Conservation (phyloP, 192 early-diverging fungal species). For the Coemansia sp. region DNA sequence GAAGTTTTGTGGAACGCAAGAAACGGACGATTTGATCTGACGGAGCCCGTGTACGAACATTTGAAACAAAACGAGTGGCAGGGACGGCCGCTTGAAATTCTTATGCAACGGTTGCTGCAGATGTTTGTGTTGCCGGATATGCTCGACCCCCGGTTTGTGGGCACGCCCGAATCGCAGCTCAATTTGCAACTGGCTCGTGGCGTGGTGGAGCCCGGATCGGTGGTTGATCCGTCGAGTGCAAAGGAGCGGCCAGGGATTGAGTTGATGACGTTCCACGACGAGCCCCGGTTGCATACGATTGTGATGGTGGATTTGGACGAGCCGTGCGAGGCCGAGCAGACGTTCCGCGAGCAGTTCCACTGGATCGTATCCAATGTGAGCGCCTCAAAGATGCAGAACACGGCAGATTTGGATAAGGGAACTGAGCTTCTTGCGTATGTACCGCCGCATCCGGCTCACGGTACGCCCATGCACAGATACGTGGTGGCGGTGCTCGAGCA, state of each 20-base stretch:
- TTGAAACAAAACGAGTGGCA: constrained; percentile 63
- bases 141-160: constrained; percentile 54
- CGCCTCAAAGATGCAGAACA: constrained; percentile 57
- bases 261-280: constrained; percentile 65
- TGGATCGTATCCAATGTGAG: constrained; percentile 71
- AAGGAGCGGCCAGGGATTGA: constrained; percentile 57
- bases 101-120: constrained; percentile 70
- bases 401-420: constrained; percentile 47
- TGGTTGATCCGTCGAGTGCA: constrained; percentile 54
- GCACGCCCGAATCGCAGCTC: constrained; percentile 40
- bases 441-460: constrained; percentile 76
- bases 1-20: constrained; percentile 68
- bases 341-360: constrained; percentile 71
- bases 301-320: constrained; percentile 69
- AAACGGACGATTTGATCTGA: constrained; percentile 52
- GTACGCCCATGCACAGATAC: constrained; percentile 75
- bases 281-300: constrained; percentile 66
- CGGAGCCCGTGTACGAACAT: constrained; percentile 67
- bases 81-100: constrained; percentile 54
- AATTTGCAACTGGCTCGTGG: constrained; percentile 31
- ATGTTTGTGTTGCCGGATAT: constrained; percentile 79
- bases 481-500: constrained; percentile 68
- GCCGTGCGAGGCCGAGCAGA: constrained; percentile 62
- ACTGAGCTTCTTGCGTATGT: constrained; percentile 57
- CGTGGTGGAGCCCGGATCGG: constrained; percentile 31